Evolutionary conservation across 164 flowering plant species (phyloP), one percentile per base, ranked within the genome.

Genomic region (Magnolia sinica): DNA sequence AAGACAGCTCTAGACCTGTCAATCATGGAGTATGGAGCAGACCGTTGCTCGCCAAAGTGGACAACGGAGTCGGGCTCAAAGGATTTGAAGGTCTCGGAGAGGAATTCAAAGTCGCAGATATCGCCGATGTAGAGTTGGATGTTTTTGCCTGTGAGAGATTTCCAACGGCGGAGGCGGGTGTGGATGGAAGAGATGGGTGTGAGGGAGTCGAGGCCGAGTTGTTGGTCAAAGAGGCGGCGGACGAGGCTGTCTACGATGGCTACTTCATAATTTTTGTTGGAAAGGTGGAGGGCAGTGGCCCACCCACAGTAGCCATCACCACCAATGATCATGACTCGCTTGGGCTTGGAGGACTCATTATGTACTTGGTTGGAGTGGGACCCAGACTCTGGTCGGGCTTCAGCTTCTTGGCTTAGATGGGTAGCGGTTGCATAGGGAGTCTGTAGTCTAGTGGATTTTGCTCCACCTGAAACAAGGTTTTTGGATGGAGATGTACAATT

Each of bases 221-320:
- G 98, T 78, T 93, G 91, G 82, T 95, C 98, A 80, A 93, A 93
- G 52, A 85, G 92, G 61, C 98, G 97, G 9, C 97, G 95, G 29
- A 95, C 88, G 70, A 95, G 92, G 85, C 75, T 93, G 84, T 95
- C 98, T 70, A 92, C 98, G 77, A 93, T 85, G 75, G 96, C 91
- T 74, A 95, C 97, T 79, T 92, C 92, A 70, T 95, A 95, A 61
- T 86, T 87, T 81, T 91, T 91, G 78, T 92, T 92, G 29, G 98
- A 95, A 13, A 95, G 83, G 80, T 95, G 97, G 72, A 95, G 96
- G n/a, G 98, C 92, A 64, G 98, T 95, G 71, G 98, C 98, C 98
- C 97, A 95, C 13, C 98, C 98, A 83, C 98, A 95, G 80, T 93
- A 95, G 50, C 98, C 98, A 86, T 95, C 98, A 69, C 98, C 98